Base-by-base conservation (phyloP, 1,284 basidiomycete species). In the Fomitopsis schrenkii region DNA sequence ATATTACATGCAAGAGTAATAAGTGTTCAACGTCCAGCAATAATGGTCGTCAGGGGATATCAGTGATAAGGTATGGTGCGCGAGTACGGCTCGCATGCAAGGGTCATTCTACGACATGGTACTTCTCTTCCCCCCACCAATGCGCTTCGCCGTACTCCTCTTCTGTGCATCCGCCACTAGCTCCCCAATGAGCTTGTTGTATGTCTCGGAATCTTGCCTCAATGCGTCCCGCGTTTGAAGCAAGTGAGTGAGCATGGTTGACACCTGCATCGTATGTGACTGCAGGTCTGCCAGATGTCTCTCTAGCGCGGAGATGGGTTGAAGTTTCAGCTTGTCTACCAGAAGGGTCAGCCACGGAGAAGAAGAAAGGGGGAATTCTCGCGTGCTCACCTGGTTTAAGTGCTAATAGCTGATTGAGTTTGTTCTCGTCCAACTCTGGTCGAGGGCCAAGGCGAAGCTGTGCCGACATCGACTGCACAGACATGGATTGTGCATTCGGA, bases 141-240 rank as follows among this genome's bases (percentile, higher is more conserved):
- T 69, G 40, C 71, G 68, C 59, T 86, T 88, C 19, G 83, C 83
- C 4, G 83, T 83, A 69, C 90, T 91, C 60, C 86, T 82, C 73
- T 89, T 92, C 71, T 92, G 90, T 33, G 91, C 91, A 72, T 93
- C 90, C 55, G 83, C 84, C n/a, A 93, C 90, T 57, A 93, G 76
- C 71, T 91, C 91, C 54, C 86, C 91, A 62, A 93, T 93, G 42
- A 93, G 76, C 35, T 84, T 85, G 72, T 93, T 93, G 70, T 93
- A 93, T 44, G 86, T 92, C 72, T 93, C 92, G 44, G 90, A 91
- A 71, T 96, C 94, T 73, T 96, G 93, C 67, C 91, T 87, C 65
- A 95, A 77, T 26, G 91, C 87, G 66, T 96, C 94, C 66, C 90
- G 86, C 57, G 85, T 83, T 75, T 97, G 94, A 59, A 95, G 77